Evolutionary conservation across 805 yeast species (phyloP).

Genomic region (Candida nemodendra): DNA sequence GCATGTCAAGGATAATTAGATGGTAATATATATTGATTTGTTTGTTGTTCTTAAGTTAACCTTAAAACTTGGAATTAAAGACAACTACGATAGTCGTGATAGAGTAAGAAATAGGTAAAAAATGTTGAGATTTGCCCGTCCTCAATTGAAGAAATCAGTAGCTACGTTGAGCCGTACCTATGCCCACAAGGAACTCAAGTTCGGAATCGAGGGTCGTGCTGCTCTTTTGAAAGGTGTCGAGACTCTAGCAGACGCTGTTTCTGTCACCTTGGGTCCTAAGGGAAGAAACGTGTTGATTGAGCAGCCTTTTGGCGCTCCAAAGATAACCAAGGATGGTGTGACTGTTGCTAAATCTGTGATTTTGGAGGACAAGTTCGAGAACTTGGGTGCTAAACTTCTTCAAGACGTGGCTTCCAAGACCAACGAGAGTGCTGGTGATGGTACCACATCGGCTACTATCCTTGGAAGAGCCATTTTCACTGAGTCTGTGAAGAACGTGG

Average conservation of each 20-base stretch:
- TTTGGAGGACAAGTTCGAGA: constrained; percentile 87
- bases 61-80: too few species aligned
- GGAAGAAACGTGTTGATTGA: constrained; percentile 97
- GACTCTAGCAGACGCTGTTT: constrained; percentile 91
- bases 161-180: constrained; percentile 46
- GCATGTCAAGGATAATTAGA: background rate
- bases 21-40: constrained; percentile 4
- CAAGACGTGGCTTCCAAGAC: constrained; percentile 98
- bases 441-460: constrained; percentile 97
- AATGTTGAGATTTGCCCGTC: constrained; percentile 52
- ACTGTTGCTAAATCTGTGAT: constrained; percentile 88
- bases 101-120: too few species aligned
- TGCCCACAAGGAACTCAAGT: constrained; percentile 89
- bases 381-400: constrained; percentile 90
- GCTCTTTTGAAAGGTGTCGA: constrained; percentile 92
- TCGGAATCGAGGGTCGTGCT: constrained; percentile 97
- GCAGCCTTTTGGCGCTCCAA: constrained; percentile 95
- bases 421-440: constrained; percentile 97
- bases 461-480: constrained; percentile 94
- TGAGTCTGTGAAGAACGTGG: constrained; percentile 93
- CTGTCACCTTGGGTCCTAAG: constrained; percentile 96
- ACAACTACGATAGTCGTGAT: too few species aligned
- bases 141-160: constrained; percentile 39
- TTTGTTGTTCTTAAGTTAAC: too few species aligned
- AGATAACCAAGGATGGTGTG: constrained; percentile 98